phyloP scores from a whole-genome alignment of 169 alveolate genomes.

The Cryptosporidium meleagridis region DNA sequence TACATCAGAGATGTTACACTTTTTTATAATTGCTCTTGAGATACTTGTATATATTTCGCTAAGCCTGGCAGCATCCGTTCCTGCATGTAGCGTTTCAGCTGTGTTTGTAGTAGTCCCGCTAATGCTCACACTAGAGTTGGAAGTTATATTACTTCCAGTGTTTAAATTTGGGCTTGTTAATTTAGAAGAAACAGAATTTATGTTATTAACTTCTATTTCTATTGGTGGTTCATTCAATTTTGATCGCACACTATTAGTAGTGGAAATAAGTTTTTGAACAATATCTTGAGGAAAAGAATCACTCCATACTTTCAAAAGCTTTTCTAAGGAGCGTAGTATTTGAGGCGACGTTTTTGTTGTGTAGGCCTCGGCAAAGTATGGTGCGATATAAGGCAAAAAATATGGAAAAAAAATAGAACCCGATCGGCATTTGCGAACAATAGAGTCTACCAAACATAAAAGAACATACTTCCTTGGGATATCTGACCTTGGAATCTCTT shows the following conservation, averaged over 20 bases:
- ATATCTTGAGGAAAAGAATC: conserved; percentile 65
- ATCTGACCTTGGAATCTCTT: conserved; percentile 70
- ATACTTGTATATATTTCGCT: conserved; percentile 15
- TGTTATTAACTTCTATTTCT: conserved; percentile 20
- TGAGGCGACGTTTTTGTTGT: conserved; percentile 59
- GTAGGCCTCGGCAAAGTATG: conserved; percentile 75
- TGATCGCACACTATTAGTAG: conserved; percentile 64
- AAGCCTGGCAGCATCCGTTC: not conserved
- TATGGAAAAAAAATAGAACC: conserved; percentile 70
- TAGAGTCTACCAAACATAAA: conserved; percentile 66
- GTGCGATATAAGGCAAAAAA: conserved; percentile 72
- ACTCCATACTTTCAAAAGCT: conserved; percentile 58
- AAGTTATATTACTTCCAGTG: not conserved
- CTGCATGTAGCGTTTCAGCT: not conserved
- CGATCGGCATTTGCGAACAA: conserved; percentile 67
- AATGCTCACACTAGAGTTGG: not conserved
- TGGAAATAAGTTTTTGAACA: conserved; percentile 32
- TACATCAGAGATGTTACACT: conserved; percentile 24
- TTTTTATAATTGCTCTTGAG: conserved; percentile 17
- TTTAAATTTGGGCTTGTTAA: not conserved
- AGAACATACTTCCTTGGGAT: conserved; percentile 73
- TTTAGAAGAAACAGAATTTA: not conserved
- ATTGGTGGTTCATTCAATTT: conserved; percentile 67
- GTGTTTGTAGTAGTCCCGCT: not conserved
- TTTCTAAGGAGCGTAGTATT: conserved; percentile 64